These are phyloP conservation scores for Boletus sp. DNA, from an alignment of 768 basidiomycete genomes.

Conservation along the genomic window DNA sequence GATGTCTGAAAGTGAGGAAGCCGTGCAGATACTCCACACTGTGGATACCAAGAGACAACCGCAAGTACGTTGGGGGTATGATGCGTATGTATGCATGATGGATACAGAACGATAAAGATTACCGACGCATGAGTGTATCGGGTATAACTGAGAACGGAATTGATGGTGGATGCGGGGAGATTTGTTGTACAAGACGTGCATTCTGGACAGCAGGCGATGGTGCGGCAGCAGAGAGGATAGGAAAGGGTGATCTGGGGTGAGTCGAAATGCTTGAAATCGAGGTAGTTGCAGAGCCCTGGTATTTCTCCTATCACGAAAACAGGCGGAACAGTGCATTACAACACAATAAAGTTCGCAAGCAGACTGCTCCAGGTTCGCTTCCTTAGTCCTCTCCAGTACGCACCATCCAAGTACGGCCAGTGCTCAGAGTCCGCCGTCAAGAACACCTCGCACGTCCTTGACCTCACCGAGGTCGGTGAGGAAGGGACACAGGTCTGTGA, in stretches of 20 bases:
- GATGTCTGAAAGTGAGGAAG: constrained; percentile 8
- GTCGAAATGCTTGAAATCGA: constrained; percentile 13
- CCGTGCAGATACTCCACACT: constrained; percentile 15
- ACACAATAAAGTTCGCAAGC: constrained; percentile 24
- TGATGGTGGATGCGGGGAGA: constrained; percentile 8
- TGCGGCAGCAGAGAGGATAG: constrained; percentile 4
- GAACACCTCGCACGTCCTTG: constrained; percentile 87
- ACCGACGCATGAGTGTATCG: constrained; percentile 27
- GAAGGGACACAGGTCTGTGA: constrained; percentile 95
- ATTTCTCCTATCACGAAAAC: constrained; percentile 33
- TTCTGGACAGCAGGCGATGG: constrained; percentile 11
- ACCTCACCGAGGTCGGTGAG: constrained; percentile 82
- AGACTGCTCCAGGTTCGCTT: constrained; percentile 14
- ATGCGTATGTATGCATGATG: constrained; percentile 29
- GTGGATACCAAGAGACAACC: constrained; percentile 17
- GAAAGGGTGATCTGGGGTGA: neutral
- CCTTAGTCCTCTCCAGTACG: constrained; percentile 18
- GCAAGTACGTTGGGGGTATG: constrained; percentile 26
- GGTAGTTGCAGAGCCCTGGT: constrained; percentile 21
- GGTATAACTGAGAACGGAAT: constrained; percentile 23
- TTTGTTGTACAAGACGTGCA: constrained; percentile 26
- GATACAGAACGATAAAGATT: constrained; percentile 36
- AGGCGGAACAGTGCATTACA: constrained; percentile 28
- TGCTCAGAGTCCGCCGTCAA: constrained; percentile 76
- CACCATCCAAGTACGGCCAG: constrained; percentile 19